phyloP scores from a whole-genome alignment of 208 protist genomes.

The Acanthamoeba sp. region DNA sequence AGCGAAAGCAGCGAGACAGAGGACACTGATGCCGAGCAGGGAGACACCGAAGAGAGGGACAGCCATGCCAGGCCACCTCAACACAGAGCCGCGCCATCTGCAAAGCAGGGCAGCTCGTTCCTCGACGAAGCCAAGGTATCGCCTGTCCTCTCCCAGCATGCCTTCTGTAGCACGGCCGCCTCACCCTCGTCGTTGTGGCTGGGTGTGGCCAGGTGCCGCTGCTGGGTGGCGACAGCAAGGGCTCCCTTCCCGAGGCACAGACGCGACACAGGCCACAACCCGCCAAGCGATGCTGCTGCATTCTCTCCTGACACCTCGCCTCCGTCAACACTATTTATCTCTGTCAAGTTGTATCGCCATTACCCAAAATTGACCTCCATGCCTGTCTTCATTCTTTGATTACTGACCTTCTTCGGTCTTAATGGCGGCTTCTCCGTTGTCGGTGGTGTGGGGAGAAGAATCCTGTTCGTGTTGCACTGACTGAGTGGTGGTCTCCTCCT shows the following conservation, averaged over 20 bases:
- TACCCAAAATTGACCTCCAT: neutral
- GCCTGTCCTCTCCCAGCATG: neutral
- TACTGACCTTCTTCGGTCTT: neutral
- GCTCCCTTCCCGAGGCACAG: neutral
- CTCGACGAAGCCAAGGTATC: constrained; percentile 46
- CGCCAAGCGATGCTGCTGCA: neutral
- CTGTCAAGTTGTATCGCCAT: neutral
- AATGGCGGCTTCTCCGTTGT: neutral
- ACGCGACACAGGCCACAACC: neutral
- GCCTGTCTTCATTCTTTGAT: neutral
- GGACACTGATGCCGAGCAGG: neutral
- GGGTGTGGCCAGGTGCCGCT: neutral
- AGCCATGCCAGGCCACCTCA: neutral
- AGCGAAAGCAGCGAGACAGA: neutral
- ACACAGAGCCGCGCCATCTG: neutral
- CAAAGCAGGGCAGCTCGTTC: neutral
- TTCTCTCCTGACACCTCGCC: neutral
- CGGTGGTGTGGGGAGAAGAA: neutral
- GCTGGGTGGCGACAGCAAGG: neutral
- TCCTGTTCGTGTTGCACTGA: neutral
- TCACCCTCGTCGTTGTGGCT: no score
- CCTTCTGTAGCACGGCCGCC: neutral
- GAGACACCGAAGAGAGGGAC: neutral
- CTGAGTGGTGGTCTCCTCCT: neutral
- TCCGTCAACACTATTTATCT: neutral